Evolutionary conservation across 805 yeast genomes (phyloP).

Genomic region (Ogataea nakhonphanomensis): DNA sequence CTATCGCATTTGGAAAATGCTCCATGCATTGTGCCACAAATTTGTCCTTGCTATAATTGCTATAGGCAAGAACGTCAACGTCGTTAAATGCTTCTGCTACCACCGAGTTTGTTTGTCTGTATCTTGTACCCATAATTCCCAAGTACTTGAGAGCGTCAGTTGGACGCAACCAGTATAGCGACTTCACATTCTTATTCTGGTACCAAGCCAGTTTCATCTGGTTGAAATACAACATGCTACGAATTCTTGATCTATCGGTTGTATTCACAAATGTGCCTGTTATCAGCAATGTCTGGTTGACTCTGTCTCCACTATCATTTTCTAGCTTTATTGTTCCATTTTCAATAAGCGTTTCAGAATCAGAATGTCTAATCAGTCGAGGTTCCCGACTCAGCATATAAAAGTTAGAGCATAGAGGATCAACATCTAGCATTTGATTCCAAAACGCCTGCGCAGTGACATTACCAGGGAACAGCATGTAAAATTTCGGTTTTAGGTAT

Average conservation of each 20-base stretch:
- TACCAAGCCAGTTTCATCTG: constrained; percentile 28
- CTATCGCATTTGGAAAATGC: constrained; percentile 18
- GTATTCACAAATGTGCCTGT: constrained; percentile 30
- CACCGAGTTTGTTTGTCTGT: constrained; percentile 60
- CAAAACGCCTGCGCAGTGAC: constrained; percentile 21
- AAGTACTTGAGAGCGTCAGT: constrained; percentile 59
- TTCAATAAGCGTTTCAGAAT: constrained; percentile 32
- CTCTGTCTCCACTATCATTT: constrained; percentile 9
- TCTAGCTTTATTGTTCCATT: constrained; percentile 42
- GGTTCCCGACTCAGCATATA: constrained; percentile 18
- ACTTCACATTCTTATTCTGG: constrained; percentile 54
- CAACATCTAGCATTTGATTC: constrained; percentile 10
- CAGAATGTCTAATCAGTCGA: constrained; percentile 17
- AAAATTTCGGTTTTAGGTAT: constrained; percentile 56
- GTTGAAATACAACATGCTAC: constrained; percentile 31
- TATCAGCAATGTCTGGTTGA: constrained; percentile 30
- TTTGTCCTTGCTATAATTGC: constrained; percentile 19
- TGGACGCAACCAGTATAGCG: constrained; percentile 67
- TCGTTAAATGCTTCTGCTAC: constrained; percentile 65
- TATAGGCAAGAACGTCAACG: constrained; percentile 50
- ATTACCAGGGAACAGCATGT: constrained; percentile 45
- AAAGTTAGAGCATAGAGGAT: constrained; percentile 14
- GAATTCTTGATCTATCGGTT: constrained; percentile 61
- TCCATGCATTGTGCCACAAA: constrained; percentile 11
- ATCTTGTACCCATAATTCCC: constrained; percentile 47